Base-by-base conservation (phyloP, 345 rosid species). In the Geranium brycei region DNA sequence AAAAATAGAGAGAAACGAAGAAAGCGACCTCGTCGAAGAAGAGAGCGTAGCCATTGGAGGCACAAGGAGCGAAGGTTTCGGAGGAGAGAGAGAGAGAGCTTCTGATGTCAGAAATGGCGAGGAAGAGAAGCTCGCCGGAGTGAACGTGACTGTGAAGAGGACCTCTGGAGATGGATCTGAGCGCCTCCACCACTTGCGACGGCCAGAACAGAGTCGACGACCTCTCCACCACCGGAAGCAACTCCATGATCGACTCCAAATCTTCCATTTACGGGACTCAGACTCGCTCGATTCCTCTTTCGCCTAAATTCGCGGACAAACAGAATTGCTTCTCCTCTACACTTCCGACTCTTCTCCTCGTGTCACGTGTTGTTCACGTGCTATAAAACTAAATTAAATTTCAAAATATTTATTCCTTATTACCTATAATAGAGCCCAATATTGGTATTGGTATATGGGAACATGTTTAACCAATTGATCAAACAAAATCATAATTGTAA, bases 141-240 rank as follows among this genome's bases (percentile, higher is more conserved):
- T 71, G 59, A 58, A 92, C 86, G 19, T 58, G 70, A 82, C 91
- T 82, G 75, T 70, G 80, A 60, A 66, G 61, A 8, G 89, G 89
- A 19, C 98, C 95, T 64, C 71, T 70, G 7, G 91, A 79, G 72
- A 92, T 74, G 19, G 81, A 75, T 65, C 82, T 78, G 4, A 87
- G 80, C 17, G 82, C 77, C 73, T 85, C 92, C 66, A 79, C 85
- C 47, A 79, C 80, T 19, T 75, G 77, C 15, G 88, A 72, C 2
- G 88, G 89, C 98, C 95, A 89, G 35, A 73, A 81, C 69, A 86
- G 76, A 19, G 69, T 64, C 14, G 87, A 78, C 0, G 88, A 85
- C 59, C 86, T 77, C 3, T 74, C 62, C 12, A 75, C 17, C 62
- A 83, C 65, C 0, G 95, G 95, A 55, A 92, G 76, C 67, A 62